Evolutionary conservation across 208 protist genomes (phyloP).

Genomic region (Leishmania mexicana): DNA sequence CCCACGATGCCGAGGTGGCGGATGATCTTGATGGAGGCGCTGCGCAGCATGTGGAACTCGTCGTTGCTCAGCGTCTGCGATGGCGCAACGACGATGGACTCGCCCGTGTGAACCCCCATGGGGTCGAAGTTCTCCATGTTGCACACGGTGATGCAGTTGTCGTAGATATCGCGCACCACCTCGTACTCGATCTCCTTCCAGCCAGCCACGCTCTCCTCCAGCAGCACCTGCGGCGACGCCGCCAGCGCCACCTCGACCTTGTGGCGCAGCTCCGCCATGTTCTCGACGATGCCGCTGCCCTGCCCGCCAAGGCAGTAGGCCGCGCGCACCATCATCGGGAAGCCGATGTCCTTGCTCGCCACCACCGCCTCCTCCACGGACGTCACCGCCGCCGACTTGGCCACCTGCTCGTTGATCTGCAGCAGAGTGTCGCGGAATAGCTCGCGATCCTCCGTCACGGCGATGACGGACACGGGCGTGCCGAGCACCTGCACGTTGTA

Average conservation of each 20-base stretch:
- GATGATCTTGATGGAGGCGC: conserved; percentile 94
- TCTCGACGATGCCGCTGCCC: conserved; percentile 96
- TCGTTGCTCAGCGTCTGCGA: conserved; percentile 97
- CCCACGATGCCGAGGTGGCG: conserved; percentile 97
- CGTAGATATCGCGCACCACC: conserved; percentile 97
- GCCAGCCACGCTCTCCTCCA: conserved; percentile 97
- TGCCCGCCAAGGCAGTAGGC: conserved; percentile 98
- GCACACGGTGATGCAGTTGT: conserved; percentile 99
- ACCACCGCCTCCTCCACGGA: conserved; percentile 75
- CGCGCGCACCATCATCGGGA: conserved; percentile 98
- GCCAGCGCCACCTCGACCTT: conserved; percentile 91
- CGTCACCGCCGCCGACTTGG: conserved; percentile 80
- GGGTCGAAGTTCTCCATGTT: conserved; percentile 99
- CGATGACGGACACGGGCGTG: conserved; percentile 95
- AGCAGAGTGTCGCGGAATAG: conserved; percentile 96
- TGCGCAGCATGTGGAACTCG: conserved; percentile 98
- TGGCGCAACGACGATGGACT: conserved; percentile 99
- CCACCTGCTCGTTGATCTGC: conserved; percentile 96
- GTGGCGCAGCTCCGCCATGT: conserved; percentile 75
- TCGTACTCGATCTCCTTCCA: conserved; percentile 99
- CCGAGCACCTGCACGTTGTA: conserved; percentile 96
- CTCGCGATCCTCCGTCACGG: conserved; percentile 97
- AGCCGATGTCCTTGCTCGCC: conserved; percentile 87
- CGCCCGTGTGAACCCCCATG: conserved; percentile 98
- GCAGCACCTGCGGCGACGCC: conserved; percentile 94